These are phyloP conservation scores for Quercus glauca DNA, from an alignment of 306 rosid genomes.

Conservation along the genomic window DNA sequence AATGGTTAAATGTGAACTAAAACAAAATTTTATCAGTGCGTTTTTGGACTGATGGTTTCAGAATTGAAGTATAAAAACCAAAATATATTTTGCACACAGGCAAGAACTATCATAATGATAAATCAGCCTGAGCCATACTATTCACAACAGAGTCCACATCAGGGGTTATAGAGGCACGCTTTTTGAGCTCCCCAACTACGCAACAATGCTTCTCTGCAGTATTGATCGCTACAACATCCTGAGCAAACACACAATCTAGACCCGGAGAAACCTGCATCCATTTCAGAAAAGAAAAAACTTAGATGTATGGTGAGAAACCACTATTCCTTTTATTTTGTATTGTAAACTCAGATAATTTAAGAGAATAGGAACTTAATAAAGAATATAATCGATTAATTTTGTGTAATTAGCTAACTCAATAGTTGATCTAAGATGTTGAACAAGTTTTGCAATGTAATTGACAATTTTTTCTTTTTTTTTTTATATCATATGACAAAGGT, in stretches of 20 bases:
- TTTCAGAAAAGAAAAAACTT: background rate
- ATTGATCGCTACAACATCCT: constrained; percentile 65
- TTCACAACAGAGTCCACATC: constrained; percentile 52
- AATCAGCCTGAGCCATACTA: constrained; percentile 33
- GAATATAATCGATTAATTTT: background rate
- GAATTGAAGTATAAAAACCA: background rate
- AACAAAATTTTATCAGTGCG: background rate
- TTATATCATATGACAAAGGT: background rate
- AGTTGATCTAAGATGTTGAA: background rate
- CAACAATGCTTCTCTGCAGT: constrained; percentile 56
- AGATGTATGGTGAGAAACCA: background rate
- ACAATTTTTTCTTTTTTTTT: background rate
- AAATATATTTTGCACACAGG: constrained; percentile 7
- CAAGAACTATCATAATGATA: constrained; percentile 27
- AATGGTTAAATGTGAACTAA: background rate
- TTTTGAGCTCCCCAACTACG: constrained; percentile 58
- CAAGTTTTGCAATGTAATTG: background rate
- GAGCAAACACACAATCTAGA: constrained; percentile 59
- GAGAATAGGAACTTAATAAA: constrained; percentile 9
- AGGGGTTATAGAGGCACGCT: constrained; percentile 62
- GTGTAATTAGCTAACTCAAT: background rate
- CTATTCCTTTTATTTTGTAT: background rate
- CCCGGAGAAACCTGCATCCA: constrained; percentile 72
- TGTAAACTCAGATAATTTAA: constrained; percentile 3
- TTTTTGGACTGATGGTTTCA: too few relatives aligned